phyloP scores from a whole-genome alignment of 805 yeast species.

The Ogataea haglerorum region DNA sequence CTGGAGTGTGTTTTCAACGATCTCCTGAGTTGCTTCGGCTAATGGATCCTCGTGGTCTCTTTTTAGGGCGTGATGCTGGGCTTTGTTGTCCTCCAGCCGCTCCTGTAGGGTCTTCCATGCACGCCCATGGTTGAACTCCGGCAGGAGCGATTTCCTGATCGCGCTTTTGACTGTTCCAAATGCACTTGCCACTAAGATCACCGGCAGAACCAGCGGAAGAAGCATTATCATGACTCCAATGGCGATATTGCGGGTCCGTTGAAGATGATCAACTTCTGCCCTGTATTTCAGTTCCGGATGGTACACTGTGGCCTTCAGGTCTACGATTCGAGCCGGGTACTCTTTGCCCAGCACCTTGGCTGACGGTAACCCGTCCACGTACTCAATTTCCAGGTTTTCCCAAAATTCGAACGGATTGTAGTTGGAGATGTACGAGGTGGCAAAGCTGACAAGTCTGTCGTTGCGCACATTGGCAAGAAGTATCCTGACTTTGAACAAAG shows the following conservation, averaged over 20 bases:
- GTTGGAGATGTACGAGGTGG: conserved; percentile 73
- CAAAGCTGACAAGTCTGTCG: conserved; percentile 86
- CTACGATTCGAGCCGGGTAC: conserved; percentile 47
- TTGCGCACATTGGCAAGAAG: conserved; percentile 72
- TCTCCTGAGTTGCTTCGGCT: conserved; percentile 28
- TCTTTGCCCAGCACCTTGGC: conserved; percentile 37
- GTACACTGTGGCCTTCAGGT: conserved; percentile 36
- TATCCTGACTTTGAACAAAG: conserved; percentile 52
- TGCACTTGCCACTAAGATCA: conserved; percentile 23
- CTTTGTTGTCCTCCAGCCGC: conserved; percentile 6
- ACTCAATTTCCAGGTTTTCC: conserved; percentile 45
- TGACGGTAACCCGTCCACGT: conserved; percentile 43
- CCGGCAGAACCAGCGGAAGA: conserved; percentile 25
- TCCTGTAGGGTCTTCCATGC: conserved; percentile 7
- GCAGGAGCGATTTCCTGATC: conserved; percentile 15
- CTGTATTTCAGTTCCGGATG: conserved; percentile 4
- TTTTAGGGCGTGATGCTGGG: conserved; percentile 4
- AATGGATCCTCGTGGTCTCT: conserved; percentile 14
- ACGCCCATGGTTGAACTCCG: conserved; percentile 13
- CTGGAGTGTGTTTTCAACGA: conserved; percentile 27
- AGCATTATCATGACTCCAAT: conserved; percentile 5
- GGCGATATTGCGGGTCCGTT: conserved; percentile 11
- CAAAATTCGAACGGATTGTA: conserved; percentile 67
- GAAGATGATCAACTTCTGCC: not conserved
- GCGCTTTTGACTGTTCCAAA: conserved; percentile 27